Conservation (phyloP, 1,139 yeast genomes). For the Geotrichum restrictum region DNA sequence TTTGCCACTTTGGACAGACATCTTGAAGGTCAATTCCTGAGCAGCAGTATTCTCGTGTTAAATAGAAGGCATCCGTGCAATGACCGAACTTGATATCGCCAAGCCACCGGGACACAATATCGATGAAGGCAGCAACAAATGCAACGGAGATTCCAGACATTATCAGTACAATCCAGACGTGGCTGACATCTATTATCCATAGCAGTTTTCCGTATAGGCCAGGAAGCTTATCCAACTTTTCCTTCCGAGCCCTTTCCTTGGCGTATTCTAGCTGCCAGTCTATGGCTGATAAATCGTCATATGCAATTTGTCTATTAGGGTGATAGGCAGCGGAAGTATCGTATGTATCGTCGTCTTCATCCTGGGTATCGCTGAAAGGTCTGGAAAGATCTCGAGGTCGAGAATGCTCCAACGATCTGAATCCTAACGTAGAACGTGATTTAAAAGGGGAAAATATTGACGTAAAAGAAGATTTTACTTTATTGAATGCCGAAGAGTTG, state of each 20-base stretch:
- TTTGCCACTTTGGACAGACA: conserved; percentile 42
- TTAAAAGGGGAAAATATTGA: conserved; percentile 47
- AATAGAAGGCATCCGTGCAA: conserved; percentile 43
- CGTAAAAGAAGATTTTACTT: conserved; percentile 11
- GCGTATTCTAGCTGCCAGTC: conserved; percentile 46
- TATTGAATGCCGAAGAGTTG: conserved; percentile 2
- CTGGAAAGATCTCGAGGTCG: background rate
- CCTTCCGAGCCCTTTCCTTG: conserved; percentile 29
- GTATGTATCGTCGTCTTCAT: conserved; percentile 12
- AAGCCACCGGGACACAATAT: conserved; percentile 58
- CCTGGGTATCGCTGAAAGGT: background rate
- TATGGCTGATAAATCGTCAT: conserved; percentile 39
- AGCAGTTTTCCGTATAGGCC: conserved; percentile 23
- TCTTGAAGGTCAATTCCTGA: conserved; percentile 35
- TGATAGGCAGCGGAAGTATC: conserved; percentile 1
- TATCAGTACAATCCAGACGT: conserved; percentile 21
- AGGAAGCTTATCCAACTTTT: conserved; percentile 23
- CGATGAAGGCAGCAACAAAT: conserved; percentile 33
- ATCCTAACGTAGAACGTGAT: conserved; percentile 55
- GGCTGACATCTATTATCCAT: conserved; percentile 19
- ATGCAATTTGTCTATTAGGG: conserved; percentile 24
- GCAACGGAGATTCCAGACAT: conserved; percentile 23
- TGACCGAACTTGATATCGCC: conserved; percentile 56
- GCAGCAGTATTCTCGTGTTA: conserved; percentile 42
- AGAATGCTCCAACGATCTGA: conserved; percentile 41